phyloP scores from a whole-genome alignment of 805 yeast genomes.

The Maudiozyma turicensis region DNA sequence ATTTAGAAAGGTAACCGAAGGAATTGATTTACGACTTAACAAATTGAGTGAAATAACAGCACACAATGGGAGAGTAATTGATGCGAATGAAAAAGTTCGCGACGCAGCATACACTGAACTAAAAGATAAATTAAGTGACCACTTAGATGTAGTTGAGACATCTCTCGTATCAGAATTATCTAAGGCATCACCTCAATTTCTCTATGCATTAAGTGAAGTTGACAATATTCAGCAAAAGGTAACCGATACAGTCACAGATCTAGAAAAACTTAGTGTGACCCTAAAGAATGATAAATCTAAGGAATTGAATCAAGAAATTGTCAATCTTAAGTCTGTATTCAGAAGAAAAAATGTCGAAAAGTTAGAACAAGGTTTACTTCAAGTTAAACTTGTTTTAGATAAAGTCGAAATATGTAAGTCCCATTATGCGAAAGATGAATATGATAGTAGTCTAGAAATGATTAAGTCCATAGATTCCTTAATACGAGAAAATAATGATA shows the following conservation, averaged over 20 bases:
- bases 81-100: conserved; percentile 19
- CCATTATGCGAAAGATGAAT: conserved; percentile 31
- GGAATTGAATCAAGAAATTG: conserved; percentile 42
- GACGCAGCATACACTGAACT: conserved; percentile 45
- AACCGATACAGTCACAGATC: conserved; percentile 37
- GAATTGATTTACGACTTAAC: conserved; percentile 34
- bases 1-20: conserved; percentile 65
- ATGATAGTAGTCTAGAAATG: conserved; percentile 46
- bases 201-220: conserved; percentile 73
- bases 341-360: conserved; percentile 50
- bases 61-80: not conserved
- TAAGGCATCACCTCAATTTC: conserved; percentile 73
- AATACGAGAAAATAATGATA: conserved; percentile 41
- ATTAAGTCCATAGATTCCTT: conserved; percentile 49
- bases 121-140: conserved; percentile 72
- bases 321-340: conserved; percentile 39
- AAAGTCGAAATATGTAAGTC: conserved; percentile 34
- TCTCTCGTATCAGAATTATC: conserved; percentile 76
- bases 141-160: conserved; percentile 77
- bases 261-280: conserved; percentile 37
- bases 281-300: conserved; percentile 38
- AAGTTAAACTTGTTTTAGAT: conserved; percentile 36
- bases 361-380: conserved; percentile 51
- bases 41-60: conserved; percentile 20
- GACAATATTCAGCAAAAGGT: conserved; percentile 52